Evolutionary conservation across 139 green algal genomes (phyloP).

Genomic region (Coelastrella sp.): DNA sequence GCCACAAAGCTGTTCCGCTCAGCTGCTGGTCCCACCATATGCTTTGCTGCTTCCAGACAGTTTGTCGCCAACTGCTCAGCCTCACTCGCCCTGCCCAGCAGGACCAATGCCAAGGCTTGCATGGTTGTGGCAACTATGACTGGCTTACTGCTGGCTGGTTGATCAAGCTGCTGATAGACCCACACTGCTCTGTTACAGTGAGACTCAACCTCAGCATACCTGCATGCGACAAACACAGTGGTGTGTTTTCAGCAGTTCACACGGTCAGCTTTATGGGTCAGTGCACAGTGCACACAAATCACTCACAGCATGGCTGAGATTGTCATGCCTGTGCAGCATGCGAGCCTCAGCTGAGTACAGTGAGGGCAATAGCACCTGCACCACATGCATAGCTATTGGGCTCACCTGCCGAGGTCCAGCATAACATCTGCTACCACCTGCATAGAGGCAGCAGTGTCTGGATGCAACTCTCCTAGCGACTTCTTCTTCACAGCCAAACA

Average conservation of each 20-base stretch:
- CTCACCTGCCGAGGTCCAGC: conserved; percentile 43
- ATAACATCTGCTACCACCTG: conserved; percentile 48
- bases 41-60: conserved; percentile 28
- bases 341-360: too few species aligned
- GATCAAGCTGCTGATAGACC: conserved; percentile 41
- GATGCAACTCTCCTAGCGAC: conserved; percentile 35
- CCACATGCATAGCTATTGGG: background rate
- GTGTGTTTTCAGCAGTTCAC: background rate
- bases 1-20: conserved; percentile 47
- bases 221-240: background rate
- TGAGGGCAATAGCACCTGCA: too few species aligned
- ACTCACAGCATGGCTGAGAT: too few species aligned
- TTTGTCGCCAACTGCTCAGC: conserved; percentile 31
- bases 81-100: conserved; percentile 33
- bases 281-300: background rate
- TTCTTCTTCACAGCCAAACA: conserved; percentile 48
- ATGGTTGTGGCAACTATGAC: conserved; percentile 40
- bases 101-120: conserved; percentile 36
- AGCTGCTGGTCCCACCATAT: conserved; percentile 1
- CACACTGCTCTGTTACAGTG: conserved; percentile 42
- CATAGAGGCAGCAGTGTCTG: conserved; percentile 38
- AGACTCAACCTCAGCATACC: conserved; percentile 41
- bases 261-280: background rate
- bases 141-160: conserved; percentile 37
- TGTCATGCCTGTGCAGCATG: too few species aligned